Percentiles rank a stretch among this genome's conserved stretches.
These are phyloP conservation scores for Crinitomyces ghanaensis DNA, from an alignment of 805 yeast genomes.

Conservation along the genomic window DNA sequence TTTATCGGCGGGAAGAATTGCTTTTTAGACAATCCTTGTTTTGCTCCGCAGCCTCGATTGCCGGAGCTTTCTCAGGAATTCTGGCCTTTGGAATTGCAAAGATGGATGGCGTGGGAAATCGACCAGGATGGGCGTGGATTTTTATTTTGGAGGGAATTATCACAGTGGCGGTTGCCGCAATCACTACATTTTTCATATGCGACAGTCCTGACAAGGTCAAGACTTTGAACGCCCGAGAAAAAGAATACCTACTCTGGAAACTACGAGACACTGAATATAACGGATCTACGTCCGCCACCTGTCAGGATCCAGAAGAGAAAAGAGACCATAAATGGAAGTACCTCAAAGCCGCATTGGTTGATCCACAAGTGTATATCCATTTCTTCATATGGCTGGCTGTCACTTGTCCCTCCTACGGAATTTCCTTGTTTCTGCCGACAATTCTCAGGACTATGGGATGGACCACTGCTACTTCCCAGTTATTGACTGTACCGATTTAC, in stretches of 20 bases:
- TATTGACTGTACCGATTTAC: slow-evolving; percentile 36
- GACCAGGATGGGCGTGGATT: slow-evolving; percentile 41
- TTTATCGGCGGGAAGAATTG: slow-evolving; percentile 30
- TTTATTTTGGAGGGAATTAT: slow-evolving; percentile 41
- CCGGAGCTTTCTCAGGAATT: slow-evolving; percentile 47
- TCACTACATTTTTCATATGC: slow-evolving; percentile 36
- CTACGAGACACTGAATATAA: neutral
- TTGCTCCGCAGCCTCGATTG: slow-evolving; percentile 28
- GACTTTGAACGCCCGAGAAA: slow-evolving; percentile 21
- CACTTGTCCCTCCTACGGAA: slow-evolving; percentile 8
- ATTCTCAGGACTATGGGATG: slow-evolving; percentile 33
- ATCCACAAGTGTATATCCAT: slow-evolving; percentile 1
- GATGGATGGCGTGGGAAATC: slow-evolving; percentile 28
- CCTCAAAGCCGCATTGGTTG: slow-evolving; percentile 11
- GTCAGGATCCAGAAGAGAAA: slow-evolving; percentile 1
- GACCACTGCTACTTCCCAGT: slow-evolving; percentile 31
- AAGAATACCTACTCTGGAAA: neutral
- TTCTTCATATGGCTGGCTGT: neutral
- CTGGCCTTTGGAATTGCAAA: slow-evolving; percentile 31
- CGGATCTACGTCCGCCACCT: slow-evolving; percentile 3
- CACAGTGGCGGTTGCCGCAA: slow-evolving; percentile 28
- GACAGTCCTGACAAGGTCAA: slow-evolving; percentile 34
- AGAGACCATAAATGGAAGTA: slow-evolving; percentile 3
- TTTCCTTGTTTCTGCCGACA: slow-evolving; percentile 33
- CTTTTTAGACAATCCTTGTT: slow-evolving; percentile 28